Evolutionary conservation across 225 moss, liverwort and hornwort species (phyloP), one percentile per base, ranked within the genome.

Genomic region (Polytrichum commune): DNA sequence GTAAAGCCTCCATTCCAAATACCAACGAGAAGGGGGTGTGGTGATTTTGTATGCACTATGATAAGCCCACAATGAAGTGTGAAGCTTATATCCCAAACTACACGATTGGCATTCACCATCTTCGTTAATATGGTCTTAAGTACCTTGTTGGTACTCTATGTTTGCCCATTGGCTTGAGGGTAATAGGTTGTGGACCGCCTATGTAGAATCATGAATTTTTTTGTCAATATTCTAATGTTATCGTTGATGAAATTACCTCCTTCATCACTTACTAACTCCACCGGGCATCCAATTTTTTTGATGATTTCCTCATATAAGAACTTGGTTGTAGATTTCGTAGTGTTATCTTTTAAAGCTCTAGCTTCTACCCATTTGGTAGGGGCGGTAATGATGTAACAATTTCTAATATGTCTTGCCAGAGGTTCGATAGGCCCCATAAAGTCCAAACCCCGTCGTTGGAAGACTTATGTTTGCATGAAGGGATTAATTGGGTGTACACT

Each of bases 241-340:
- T 74, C 65, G 56, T 81, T 77, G 0, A 74, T 1, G 23, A 82
- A 82, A 54, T 82, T 70, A 4, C 18, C 19, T 0, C 74, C 67
- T 27, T 74, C 53, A 35, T 82, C 66, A 66, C 55, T 74, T 1
- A 75, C 6, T 53, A 81, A 23, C 38, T 74, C 71, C 1, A 32
- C 1, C 0, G 55, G 82, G 18, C 54, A 78, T 18, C 67, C 63
- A 64, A 61, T 75, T 5, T 62, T 1, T 0, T 67, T 72, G 1
- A 70, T 66, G 0, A 78, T 74, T 8, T 77, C 29, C 23, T 75
- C n/a, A 57, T 66, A 77, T 0, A 78, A 8, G 20, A 78, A 75
- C 38, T 64, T 82, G 4, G 77, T 27, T 1, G 38, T 78, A 5
- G 29, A 28, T 16, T 27, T 46, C 0, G 75, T 46, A 6, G 60